phyloP scores from a whole-genome alignment of 805 yeast genomes.

The Yarrowia yakushimensis region DNA sequence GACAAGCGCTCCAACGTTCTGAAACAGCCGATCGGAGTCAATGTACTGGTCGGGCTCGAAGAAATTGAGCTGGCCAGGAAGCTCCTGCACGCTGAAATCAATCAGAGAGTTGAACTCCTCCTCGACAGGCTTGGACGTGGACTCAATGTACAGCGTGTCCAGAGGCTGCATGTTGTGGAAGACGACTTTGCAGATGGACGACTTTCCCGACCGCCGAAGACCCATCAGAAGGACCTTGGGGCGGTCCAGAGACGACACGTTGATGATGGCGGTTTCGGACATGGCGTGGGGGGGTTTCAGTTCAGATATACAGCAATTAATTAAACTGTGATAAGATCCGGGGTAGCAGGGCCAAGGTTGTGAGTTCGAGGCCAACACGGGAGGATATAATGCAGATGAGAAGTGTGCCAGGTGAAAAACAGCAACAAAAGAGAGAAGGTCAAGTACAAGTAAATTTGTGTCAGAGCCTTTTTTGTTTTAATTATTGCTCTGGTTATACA shows the following conservation, averaged over 20 bases:
- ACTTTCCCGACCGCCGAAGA: conserved; percentile 76
- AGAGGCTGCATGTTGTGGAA: conserved; percentile 95
- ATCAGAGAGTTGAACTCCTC: conserved; percentile 81
- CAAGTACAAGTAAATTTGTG: no score
- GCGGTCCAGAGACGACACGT: conserved; percentile 28
- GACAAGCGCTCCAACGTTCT: conserved; percentile 82
- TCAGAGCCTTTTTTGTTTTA: no score
- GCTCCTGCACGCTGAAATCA: conserved; percentile 84
- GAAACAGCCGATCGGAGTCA: conserved; percentile 62
- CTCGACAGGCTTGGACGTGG: conserved; percentile 82
- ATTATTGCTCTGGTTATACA: no score
- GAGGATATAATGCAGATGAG: no score
- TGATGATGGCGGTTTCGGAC: conserved; percentile 24
- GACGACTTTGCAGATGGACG: conserved; percentile 92
- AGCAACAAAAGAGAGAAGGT: no score
- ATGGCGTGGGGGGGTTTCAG: background rate
- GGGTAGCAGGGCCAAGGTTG: background rate
- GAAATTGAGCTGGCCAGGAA: conserved; percentile 90
- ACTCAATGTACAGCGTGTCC: conserved; percentile 85
- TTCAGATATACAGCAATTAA: background rate
- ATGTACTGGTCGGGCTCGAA: conserved; percentile 77
- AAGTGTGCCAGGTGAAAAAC: no score
- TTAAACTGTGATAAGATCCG: background rate
- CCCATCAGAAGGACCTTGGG: conserved; percentile 91
- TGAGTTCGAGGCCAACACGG: background rate